A percentile compares a stretch with the other conserved stretches of the same genome.
Evolutionary conservation across 768 basidiomycete species (phyloP).

Genomic region (Tulasnella sp.): DNA sequence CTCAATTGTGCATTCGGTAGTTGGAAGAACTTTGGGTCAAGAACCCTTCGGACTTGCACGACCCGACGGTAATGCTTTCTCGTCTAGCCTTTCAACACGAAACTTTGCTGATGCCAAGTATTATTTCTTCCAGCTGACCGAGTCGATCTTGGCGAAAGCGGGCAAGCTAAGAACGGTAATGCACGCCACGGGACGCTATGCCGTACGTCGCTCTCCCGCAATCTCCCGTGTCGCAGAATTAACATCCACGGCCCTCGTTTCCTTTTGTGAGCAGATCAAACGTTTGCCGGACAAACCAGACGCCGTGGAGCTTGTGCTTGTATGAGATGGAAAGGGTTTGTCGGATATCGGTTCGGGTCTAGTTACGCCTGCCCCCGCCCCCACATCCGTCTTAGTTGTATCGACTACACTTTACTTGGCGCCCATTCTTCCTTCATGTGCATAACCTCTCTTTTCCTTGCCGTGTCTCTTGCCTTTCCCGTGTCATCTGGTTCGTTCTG

Average conservation of each 20-base stretch:
- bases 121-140: not conserved
- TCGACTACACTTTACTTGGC: too few relatives aligned
- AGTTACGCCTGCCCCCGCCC: too few relatives aligned
- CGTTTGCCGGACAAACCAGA: conserved; percentile 5
- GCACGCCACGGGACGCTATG: conserved; percentile 6
- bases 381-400: too few relatives aligned
- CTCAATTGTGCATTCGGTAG: not conserved
- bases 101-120: not conserved
- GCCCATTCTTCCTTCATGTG: too few relatives aligned
- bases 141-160: conserved; percentile 1
- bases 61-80: not conserved
- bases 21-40: conserved; percentile 9
- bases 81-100: not conserved
- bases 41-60: conserved; percentile 11
- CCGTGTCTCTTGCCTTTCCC: too few relatives aligned
- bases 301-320: not conserved
- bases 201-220: not conserved
- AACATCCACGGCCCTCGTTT: too few relatives aligned
- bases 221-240: not conserved
- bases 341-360: too few relatives aligned
- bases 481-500: too few relatives aligned
- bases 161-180: not conserved
- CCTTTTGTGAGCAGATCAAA: not conserved
- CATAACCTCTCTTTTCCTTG: too few relatives aligned
- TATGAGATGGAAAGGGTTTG: too few relatives aligned